Evolutionary conservation across 2,329 filamentous ascomycete genomes (phyloP), one percentile per base, ranked within the genome.

Genomic region (Stachybotrys chartarum): DNA sequence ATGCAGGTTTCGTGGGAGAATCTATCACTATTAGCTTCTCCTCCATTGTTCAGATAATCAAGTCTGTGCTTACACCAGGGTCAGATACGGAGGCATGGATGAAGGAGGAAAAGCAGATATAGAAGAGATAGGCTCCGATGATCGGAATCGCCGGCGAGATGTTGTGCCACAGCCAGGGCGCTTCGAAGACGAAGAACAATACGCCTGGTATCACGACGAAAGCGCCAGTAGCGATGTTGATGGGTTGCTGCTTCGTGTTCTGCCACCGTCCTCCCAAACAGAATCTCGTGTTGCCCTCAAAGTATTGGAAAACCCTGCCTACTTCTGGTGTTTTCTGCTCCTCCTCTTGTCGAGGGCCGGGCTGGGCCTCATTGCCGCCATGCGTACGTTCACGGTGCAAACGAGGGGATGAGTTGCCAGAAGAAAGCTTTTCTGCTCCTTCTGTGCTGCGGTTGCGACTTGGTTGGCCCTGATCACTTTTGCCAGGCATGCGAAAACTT

Each of bases 201-300:
- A 82, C 79, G 45, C 84, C 82, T 2, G 94, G 94, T 16, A 96
- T 68, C 45, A 94, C 70, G n/a, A 96, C 82, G 32, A 96, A 75
- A 52, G 91, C 71, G 1, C 87, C 91, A 1, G 94, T 99, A 12
- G 86, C 86, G 63, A 97, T 81, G 64, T 97, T 97, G 67, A 99
- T 85, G 1, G 94, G 94, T 60, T 87, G 83, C 63, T 95, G 88
- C 62, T 85, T 84, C 42, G 94, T 88, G 70, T 97, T 97, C 67
- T 97, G 90, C 57, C 94, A 78, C 57, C 94, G 83, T 7, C 94
- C 94, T 39, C 90, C 88, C 57, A 90, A 79, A 69, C 86, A 96
- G 68, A 99, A 99, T 30, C 91, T 78, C 0, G 91, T 96, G 67
- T 97, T 99, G 50, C 94, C 94, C 49, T 90, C 83, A 65, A 97